Evolutionary conservation across 2,329 filamentous ascomycete species (phyloP), one percentile per base, ranked within the genome.

Genomic region (Monosporascus sp.): DNA sequence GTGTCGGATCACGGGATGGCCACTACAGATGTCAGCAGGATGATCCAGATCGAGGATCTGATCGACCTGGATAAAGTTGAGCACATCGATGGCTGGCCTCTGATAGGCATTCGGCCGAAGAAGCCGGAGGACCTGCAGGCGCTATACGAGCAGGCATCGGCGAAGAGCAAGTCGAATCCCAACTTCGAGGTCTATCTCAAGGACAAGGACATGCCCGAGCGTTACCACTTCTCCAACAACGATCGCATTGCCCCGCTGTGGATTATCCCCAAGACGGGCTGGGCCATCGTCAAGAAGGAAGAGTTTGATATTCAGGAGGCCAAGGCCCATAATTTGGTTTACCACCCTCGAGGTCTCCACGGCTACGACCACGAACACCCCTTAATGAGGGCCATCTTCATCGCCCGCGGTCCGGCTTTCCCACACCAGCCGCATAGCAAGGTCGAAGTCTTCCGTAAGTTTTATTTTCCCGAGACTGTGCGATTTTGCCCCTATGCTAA

Each of bases 1-100:
- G 93, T 99, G 2, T 97, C 91, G 0, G 94, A 99, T 68, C 94
- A 99, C 68, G 94, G 94, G 49, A 99, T 99, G 94, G 94, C 94
- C 1, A 96, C 91, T 0, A 97, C 94, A 0, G 89, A 92, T 55
- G 83, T 82, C 0, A 79, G 85, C 19, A 83, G 94, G 11, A 76
- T 97, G 46, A 81, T 97, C 26, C 94, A 97, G 71, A 77, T 97
- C 2, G 94, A 99, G 59, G 91, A 97, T 65, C 73, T 97, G 4
- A 78, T 97, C 47, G 90, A 97, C 67, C 79, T 88, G 6, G 75
- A 74, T 48, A 81, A 91, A 61, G 85, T 97, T 45, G 87, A 88
- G 54, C 91, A 94, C 67, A 87, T 85, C 26, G 94, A 99, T 61
- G 94, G 94, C 52, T 99, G 94, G 94, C 94, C 94, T 1, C 78